Percentiles rank a stretch among this genome's conserved stretches.
Evolutionary conservation across 106 monocot genomes (phyloP).

Genomic region (Hemerocallis citrina): DNA sequence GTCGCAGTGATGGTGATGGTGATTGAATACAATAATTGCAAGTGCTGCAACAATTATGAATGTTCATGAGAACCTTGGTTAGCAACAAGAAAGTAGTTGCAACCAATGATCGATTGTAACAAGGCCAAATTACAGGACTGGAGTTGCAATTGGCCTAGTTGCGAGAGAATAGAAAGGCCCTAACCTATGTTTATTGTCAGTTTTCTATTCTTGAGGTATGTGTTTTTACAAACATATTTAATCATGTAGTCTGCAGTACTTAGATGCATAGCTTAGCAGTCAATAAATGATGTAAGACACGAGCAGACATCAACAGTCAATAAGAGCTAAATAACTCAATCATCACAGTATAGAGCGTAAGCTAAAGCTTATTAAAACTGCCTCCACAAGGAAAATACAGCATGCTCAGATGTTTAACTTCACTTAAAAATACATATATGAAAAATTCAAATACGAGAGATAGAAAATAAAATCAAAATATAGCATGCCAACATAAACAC

Average conservation of each 20-base stretch:
- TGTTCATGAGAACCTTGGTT: no score
- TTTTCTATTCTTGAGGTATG: not conserved
- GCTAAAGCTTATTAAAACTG: not conserved
- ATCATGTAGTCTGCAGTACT: slow-evolving; percentile 6
- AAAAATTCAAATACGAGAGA: not conserved
- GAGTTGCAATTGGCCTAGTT: no score
- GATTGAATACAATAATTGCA: no score
- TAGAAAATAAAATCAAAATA: not conserved
- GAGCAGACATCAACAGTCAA: slow-evolving; percentile 9
- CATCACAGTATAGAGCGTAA: not conserved
- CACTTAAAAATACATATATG: not conserved
- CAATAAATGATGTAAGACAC: not conserved
- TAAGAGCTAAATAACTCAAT: not conserved
- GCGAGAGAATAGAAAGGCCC: no score
- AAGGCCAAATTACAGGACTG: no score
- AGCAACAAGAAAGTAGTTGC: no score
- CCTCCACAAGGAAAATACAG: not conserved
- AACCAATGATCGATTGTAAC: no score
- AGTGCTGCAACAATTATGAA: no score
- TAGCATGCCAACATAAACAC: no score
- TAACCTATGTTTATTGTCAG: slow-evolving; percentile 8
- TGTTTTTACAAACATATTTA: slow-evolving; percentile 51
- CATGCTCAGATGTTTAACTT: not conserved
- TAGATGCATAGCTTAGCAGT: not conserved
- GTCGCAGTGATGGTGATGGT: no score